Percentiles rank a stretch among this genome's conserved stretches.
Conservation (phyloP, 2,329 filamentous ascomycete genomes). For the Zymoseptoria brevis region DNA sequence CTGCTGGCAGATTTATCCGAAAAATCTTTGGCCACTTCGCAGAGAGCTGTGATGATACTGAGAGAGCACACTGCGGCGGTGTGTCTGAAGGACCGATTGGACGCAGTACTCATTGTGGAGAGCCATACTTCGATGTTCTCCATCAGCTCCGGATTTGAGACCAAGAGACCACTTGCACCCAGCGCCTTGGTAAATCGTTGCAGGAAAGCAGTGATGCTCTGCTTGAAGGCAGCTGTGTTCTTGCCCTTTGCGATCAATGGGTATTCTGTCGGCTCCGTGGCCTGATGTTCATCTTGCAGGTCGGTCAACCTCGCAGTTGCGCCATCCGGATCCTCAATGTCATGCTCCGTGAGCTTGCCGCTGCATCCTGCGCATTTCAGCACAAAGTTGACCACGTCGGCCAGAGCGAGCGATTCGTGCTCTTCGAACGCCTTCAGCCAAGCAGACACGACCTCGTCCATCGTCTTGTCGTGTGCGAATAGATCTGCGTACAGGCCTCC, state of each 20-base stretch:
- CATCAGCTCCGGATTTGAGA: slow-evolving; percentile 66
- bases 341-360: slow-evolving; percentile 66
- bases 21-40: slow-evolving; percentile 62
- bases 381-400: slow-evolving; percentile 55
- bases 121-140: slow-evolving; percentile 90
- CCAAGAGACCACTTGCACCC: slow-evolving; percentile 73
- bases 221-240: slow-evolving; percentile 63
- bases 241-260: slow-evolving; percentile 79
- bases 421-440: slow-evolving; percentile 52
- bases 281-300: slow-evolving; percentile 80
- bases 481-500: slow-evolving; percentile 55
- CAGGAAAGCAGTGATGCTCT: slow-evolving; percentile 72
- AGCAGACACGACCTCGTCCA: slow-evolving; percentile 49
- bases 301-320: slow-evolving; percentile 69
- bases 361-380: slow-evolving; percentile 69
- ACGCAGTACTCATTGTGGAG: slow-evolving; percentile 79
- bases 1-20: slow-evolving; percentile 65
- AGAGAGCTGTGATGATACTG: slow-evolving; percentile 69
- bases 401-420: slow-evolving; percentile 47
- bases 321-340: slow-evolving; percentile 85
- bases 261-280: slow-evolving; percentile 69
- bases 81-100: slow-evolving; percentile 83
- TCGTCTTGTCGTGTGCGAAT: slow-evolving; percentile 47
- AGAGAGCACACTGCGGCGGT: slow-evolving; percentile 82
- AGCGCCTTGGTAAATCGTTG: slow-evolving; percentile 65